Percentiles rank a stretch among this genome's conserved stretches.
Conservation (phyloP, 345 rosid species). For the Stellera chamaejasme region DNA sequence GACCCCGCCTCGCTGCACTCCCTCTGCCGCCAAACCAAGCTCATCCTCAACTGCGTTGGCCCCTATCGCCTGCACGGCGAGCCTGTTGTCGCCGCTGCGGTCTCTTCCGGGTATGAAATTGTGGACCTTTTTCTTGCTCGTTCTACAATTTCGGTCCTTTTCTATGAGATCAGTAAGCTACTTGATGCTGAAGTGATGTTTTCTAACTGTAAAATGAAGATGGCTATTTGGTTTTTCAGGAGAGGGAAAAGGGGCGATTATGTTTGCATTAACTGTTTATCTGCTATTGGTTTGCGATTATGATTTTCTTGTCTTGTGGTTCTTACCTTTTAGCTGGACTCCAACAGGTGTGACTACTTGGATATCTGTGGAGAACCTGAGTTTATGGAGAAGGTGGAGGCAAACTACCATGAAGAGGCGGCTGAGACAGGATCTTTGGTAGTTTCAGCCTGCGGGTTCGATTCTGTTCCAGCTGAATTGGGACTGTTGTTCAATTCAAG, state of each 20-base stretch:
- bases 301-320: background rate
- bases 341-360: conserved; percentile 69
- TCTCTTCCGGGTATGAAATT: conserved; percentile 45
- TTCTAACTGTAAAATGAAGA: background rate
- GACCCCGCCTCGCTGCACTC: conserved; percentile 68
- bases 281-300: background rate
- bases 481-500: conserved; percentile 69
- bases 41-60: conserved; percentile 80
- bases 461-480: conserved; percentile 81
- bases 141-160: conserved; percentile 3
- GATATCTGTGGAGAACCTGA: conserved; percentile 93
- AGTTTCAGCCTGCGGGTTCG: conserved; percentile 92
- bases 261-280: background rate
- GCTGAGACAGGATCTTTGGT: conserved; percentile 60
- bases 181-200: too few species aligned
- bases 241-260: background rate
- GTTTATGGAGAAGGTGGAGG: conserved; percentile 85
- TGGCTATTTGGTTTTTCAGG: background rate
- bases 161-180: too few species aligned
- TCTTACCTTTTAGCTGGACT: background rate
- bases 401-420: conserved; percentile 56
- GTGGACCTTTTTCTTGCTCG: background rate
- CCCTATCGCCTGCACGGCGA: conserved; percentile 76
- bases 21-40: conserved; percentile 57
- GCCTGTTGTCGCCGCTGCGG: conserved; percentile 79